A percentile compares a stretch with the other conserved stretches of the same genome.
Conservation (phyloP, 2,329 filamentous ascomycete genomes). For the Fonsecaea nubica region DNA sequence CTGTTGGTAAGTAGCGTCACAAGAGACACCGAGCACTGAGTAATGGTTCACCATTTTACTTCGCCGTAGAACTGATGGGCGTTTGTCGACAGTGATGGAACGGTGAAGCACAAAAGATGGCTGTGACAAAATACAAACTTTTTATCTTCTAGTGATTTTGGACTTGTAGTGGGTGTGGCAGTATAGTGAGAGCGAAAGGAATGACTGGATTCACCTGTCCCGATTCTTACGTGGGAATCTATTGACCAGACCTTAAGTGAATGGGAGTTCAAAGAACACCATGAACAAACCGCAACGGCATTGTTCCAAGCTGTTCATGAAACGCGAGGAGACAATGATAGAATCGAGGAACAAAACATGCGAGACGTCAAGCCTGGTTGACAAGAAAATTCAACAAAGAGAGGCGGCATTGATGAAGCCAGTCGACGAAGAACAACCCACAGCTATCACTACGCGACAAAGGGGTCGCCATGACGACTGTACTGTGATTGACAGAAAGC, state of each 20-base stretch:
- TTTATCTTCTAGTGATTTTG: not conserved
- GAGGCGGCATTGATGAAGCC: not conserved
- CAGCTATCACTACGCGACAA: not conserved
- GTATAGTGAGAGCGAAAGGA: not conserved
- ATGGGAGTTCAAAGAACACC: constrained; percentile 1
- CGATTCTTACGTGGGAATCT: not conserved
- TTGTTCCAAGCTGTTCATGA: not conserved
- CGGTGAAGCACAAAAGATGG: not conserved
- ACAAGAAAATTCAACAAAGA: not conserved
- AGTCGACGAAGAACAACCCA: not conserved
- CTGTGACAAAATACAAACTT: not conserved
- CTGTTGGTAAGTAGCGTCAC: constrained; percentile 8
- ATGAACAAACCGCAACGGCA: not conserved
- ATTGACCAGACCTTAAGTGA: constrained; percentile 1
- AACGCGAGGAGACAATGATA: not conserved
- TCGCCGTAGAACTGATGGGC: not conserved
- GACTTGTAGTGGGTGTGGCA: not conserved
- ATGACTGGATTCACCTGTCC: not conserved
- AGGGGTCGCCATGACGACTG: not conserved
- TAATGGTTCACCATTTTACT: constrained; percentile 24
- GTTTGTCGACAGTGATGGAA: not conserved
- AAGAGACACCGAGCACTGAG: constrained; percentile 17
- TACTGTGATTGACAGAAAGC: too few species aligned
- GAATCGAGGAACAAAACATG: not conserved
- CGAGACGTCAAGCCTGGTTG: not conserved